Evolutionary conservation across 2,329 filamentous ascomycete species (phyloP).

Genomic region (Gaeumannomyces tritici): DNA sequence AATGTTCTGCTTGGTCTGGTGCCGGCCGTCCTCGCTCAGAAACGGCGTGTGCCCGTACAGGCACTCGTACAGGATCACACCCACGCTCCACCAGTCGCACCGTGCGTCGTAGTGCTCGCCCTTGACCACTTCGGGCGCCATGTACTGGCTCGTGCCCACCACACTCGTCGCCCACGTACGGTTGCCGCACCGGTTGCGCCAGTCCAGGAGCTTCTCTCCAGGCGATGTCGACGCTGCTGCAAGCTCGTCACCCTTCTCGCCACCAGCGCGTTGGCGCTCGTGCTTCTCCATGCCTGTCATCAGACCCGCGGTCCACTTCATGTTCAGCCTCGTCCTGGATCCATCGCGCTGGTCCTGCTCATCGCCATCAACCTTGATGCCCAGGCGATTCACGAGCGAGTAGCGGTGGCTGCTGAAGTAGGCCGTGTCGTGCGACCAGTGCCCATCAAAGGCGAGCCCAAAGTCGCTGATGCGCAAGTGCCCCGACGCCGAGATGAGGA

Average conservation of each 20-base stretch:
- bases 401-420: slow-evolving; percentile 83
- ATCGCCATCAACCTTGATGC: slow-evolving; percentile 66
- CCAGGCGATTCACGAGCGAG: slow-evolving; percentile 65
- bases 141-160: slow-evolving; percentile 94
- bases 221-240: not conserved
- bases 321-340: slow-evolving; percentile 22
- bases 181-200: slow-evolving; percentile 60
- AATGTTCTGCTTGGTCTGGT: slow-evolving; percentile 80
- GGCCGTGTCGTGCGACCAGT: slow-evolving; percentile 83
- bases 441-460: slow-evolving; percentile 86
- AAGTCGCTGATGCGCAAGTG: slow-evolving; percentile 97
- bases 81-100: slow-evolving; percentile 96
- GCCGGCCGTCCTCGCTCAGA: slow-evolving; percentile 64
- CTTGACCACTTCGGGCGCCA: slow-evolving; percentile 87
- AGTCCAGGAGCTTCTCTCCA: slow-evolving; percentile 49
- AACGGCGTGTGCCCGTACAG: slow-evolving; percentile 90
- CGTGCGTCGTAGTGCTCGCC: slow-evolving; percentile 80
- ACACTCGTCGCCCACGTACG: slow-evolving; percentile 72
- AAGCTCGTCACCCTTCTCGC: not conserved
- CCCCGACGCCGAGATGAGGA: slow-evolving; percentile 77
- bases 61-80: slow-evolving; percentile 90
- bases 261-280: slow-evolving; percentile 19
- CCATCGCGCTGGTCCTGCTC: slow-evolving; percentile 53
- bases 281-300: slow-evolving; percentile 26
- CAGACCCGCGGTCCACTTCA: slow-evolving; percentile 30